Evolutionary conservation across 352 stramenopile species (phyloP), one percentile per base, ranked within the genome.

Genomic region (Pythium myriotylum): DNA sequence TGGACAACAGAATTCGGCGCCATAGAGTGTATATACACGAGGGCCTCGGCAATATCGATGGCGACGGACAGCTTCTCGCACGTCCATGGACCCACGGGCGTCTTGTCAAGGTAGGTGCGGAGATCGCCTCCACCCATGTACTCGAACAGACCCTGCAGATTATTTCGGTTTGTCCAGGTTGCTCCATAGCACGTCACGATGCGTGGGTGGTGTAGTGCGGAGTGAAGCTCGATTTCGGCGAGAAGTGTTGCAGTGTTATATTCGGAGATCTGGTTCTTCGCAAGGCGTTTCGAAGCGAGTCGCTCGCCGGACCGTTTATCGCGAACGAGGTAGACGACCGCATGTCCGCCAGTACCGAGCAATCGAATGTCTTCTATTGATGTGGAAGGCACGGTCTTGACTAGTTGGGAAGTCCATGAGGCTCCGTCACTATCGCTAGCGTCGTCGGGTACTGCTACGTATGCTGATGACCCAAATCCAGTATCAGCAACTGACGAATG

Each of bases 131-230:
- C 24, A 7, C 7, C n/a, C 43, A 51, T 26, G 43, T 51, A 51
- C 43, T 51, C 43, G 43, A 51, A 51, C 19, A 51, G 19, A 5
- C n/a, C 43, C 19, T 64, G 40, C 7, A 68, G 56, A 32, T 70
- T 56, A 9, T 39, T 26, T 20, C 29, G 22, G 19, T 22, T 48
- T 6, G 40, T 65, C 64, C 64, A 72, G 20, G 61, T 61, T 29
- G 62, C 72, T 4, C 71, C 71, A 16, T 77, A 13, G 23, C 77
- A 74, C 45, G 67, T 43, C 14, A 79, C 48, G 46, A 79, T 77
- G 40, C 65, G 57, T 19, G 68, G 54, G 43, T 79, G 68, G 26
- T 69, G 37, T n/a, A 76, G 49, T 12, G 46, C 57, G 13, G 51
- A 48, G 32, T 77, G 57, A 53, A 79, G 68, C 20, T 70, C 67